phyloP scores from a whole-genome alignment of 176 grass and related monocot genomes.

The Oropetium thomaeum region DNA sequence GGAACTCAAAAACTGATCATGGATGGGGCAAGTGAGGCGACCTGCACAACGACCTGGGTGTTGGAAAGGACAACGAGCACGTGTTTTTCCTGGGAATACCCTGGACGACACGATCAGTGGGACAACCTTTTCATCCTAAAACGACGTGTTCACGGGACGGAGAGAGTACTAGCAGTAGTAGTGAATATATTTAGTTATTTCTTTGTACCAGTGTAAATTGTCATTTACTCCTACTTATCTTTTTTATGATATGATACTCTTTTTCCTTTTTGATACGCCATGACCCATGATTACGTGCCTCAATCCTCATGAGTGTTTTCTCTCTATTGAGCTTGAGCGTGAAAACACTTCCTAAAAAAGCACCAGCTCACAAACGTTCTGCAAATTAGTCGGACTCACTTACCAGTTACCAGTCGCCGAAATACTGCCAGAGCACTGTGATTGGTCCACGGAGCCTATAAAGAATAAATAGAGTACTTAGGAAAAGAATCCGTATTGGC shows the following conservation, averaged over 20 bases:
- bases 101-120: too few relatives aligned
- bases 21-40: too few relatives aligned
- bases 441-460: conserved; percentile 6
- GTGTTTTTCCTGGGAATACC: too few relatives aligned
- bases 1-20: too few relatives aligned
- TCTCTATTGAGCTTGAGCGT: background rate
- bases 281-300: too few relatives aligned
- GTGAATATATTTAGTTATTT: too few relatives aligned
- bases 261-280: background rate
- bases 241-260: background rate
- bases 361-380: background rate
- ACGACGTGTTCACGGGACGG: too few relatives aligned
- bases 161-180: too few relatives aligned
- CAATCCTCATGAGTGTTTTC: background rate
- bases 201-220: background rate
- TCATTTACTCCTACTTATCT: background rate
- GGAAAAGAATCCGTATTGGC: background rate
- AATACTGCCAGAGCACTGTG: background rate
- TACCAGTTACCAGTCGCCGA: background rate
- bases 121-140: too few relatives aligned
- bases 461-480: too few relatives aligned
- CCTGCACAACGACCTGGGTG: too few relatives aligned
- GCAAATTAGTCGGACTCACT: background rate
- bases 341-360: background rate
- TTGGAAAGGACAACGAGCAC: too few relatives aligned